Percentiles rank a stretch among this genome's conserved stretches.
phyloP scores from a whole-genome alignment of 108 stramenopile genomes.

The Halocafeteria seosinensis region DNA sequence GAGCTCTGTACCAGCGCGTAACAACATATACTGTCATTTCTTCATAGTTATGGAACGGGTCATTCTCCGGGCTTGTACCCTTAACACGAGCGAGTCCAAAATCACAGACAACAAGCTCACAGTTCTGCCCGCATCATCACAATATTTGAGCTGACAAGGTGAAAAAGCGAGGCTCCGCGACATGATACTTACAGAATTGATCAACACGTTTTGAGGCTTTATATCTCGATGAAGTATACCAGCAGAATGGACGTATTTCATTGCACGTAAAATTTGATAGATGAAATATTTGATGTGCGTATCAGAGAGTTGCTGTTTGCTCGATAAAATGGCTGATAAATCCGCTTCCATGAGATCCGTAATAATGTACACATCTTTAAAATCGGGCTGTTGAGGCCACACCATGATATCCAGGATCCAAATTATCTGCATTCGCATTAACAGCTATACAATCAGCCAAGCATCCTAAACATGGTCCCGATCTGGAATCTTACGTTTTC shows the following conservation, averaged over 20 bases:
- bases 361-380: conserved; percentile 50
- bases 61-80: conserved; percentile 11
- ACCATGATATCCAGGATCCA: conserved; percentile 20
- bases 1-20: conserved; percentile 36
- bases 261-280: conserved; percentile 43
- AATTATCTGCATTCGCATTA: too few species aligned
- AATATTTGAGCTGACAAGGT: too few species aligned
- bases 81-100: conserved; percentile 35
- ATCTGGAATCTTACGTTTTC: conserved; percentile 34
- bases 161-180: too few species aligned
- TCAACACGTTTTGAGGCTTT: conserved; percentile 86
- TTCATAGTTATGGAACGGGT: background rate
- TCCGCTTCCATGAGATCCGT: conserved; percentile 40
- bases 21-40: conserved; percentile 34
- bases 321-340: conserved; percentile 15
- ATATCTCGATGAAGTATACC: conserved; percentile 52
- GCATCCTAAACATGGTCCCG: too few species aligned
- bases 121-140: too few species aligned
- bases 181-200: too few species aligned
- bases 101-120: conserved; percentile 24
- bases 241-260: conserved; percentile 43
- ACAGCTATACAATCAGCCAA: too few species aligned
- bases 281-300: conserved; percentile 42
- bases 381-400: conserved; percentile 57
- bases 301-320: conserved; percentile 29